Evolutionary conservation across 2,329 filamentous ascomycete genomes (phyloP), one percentile per base, ranked within the genome.

Genomic region (Clonostachys rosea): DNA sequence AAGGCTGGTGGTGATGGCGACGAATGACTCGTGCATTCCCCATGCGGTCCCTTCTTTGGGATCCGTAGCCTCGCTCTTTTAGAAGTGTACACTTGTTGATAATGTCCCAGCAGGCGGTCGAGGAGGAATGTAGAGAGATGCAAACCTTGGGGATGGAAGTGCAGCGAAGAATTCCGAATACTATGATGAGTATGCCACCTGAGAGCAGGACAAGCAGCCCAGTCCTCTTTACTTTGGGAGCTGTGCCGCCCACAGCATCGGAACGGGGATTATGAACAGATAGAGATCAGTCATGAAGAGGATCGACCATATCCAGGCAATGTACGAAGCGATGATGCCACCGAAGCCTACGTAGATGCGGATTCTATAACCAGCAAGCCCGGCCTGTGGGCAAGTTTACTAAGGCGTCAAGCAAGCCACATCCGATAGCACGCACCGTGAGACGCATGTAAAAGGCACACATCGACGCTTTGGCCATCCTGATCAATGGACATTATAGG

Each of bases 161-260:
- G 46, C 73, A 76, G 40, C 79, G 75, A 9, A 83, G 61, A 47
- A 81, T 71, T 4, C 73, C 76, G 17, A 73, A 72, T 39, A 74
- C 68, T 52, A 78, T 79, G 43, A 81, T 73, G 53, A 83, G 79
- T 12, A 75, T 54, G 6, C 76, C 78, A 12, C 76, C 76, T 34
- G 71, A 72, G 57, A 82, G 83, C 14, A 84, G 65, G 5, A 79
- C 49, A 3, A 78, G 63, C 1, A 82, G 64, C 4, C 74, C 70
- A 2, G 74, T 53, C 54, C 83, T 84, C 54, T 75, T 76, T 6
- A 63, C 59, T 16, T 68, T 65, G 9, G 62, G 65, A 84, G 64
- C 5, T 68, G 70, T 0, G 78, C 73, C 49, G 66, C 67, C 69
- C 74, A 79, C 2, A 84, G 63, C 66, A 83, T 74, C 49, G 78